These are phyloP conservation scores for Maudiozyma saulgeensis DNA, from an alignment of 805 yeast genomes.

Conservation along the genomic window DNA sequence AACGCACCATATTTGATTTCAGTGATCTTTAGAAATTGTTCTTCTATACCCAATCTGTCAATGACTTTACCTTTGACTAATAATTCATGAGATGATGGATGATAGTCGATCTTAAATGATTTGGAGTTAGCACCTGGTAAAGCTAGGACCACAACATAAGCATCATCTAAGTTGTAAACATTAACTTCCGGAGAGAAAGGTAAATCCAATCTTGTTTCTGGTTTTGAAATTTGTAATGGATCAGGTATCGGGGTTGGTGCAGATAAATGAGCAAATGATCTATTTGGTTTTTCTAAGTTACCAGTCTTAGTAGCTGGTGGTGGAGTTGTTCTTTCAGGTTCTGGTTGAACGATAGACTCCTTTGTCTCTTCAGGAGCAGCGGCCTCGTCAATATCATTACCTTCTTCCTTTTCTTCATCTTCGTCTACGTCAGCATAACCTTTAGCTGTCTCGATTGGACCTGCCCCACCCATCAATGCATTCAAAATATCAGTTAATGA, in stretches of 20 bases:
- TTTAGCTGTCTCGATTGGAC: background rate
- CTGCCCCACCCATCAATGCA: constrained; percentile 16
- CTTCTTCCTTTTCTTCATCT: constrained; percentile 5
- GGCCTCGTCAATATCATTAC: background rate
- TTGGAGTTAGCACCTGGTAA: constrained; percentile 51
- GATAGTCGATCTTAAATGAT: constrained; percentile 47
- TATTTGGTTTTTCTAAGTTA: constrained; percentile 1
- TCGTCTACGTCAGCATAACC: background rate
- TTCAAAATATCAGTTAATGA: constrained; percentile 13
- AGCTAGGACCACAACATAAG: constrained; percentile 41
- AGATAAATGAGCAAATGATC: constrained; percentile 15
- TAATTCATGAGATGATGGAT: constrained; percentile 46
- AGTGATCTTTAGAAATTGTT: constrained; percentile 35
- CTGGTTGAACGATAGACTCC: background rate
- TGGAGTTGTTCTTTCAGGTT: background rate
- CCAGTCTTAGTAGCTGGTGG: background rate
- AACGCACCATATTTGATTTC: constrained; percentile 51
- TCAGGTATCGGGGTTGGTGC: constrained; percentile 30
- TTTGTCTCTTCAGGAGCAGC: background rate
- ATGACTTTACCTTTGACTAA: constrained; percentile 42
- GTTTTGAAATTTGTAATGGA: constrained; percentile 38
- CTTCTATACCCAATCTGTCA: constrained; percentile 32
- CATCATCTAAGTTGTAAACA: constrained; percentile 41
- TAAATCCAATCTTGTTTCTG: constrained; percentile 31
- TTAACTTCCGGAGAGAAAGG: constrained; percentile 54